phyloP scores from a whole-genome alignment of 768 basidiomycete genomes.

The Kwoniella heveanensis region DNA sequence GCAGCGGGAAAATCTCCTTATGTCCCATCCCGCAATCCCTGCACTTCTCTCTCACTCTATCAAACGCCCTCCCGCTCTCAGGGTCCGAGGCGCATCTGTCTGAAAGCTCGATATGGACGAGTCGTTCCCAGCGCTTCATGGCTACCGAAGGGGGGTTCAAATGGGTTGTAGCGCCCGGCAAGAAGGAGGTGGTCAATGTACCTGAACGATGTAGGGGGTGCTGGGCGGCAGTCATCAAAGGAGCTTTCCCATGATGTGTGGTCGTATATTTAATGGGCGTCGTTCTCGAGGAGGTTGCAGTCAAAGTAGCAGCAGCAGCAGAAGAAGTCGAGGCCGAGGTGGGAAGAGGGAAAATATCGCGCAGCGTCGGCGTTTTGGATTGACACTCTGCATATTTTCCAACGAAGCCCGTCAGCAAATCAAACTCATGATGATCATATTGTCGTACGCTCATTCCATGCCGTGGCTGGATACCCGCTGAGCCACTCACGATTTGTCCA shows the following conservation, averaged over 20 bases:
- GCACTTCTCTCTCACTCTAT: constrained; percentile 33
- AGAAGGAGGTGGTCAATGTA: constrained; percentile 21
- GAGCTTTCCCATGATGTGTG: too few relatives aligned
- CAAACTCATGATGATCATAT: too few relatives aligned
- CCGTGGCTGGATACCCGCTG: neutral
- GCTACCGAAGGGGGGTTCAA: constrained; percentile 23
- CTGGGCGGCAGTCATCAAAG: neutral
- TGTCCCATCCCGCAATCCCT: constrained; percentile 48
- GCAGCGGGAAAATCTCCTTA: constrained; percentile 54
- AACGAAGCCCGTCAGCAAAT: neutral
- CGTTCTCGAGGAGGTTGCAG: too few relatives aligned
- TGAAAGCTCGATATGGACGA: constrained; percentile 54
- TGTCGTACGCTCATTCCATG: too few relatives aligned
- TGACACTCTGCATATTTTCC: constrained; percentile 35
- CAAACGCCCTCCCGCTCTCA: constrained; percentile 17
- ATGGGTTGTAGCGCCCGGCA: constrained; percentile 41
- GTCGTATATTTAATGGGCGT: too few relatives aligned
- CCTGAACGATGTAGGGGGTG: constrained; percentile 5
- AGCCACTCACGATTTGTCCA: constrained; percentile 51
- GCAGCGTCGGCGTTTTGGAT: constrained; percentile 48
- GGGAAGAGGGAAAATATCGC: constrained; percentile 52
- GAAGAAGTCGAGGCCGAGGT: neutral
- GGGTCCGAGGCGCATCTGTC: constrained; percentile 26
- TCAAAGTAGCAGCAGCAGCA: too few relatives aligned
- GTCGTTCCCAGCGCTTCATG: constrained; percentile 47